Evolutionary conservation across 2,329 filamentous ascomycete genomes (phyloP), one percentile per base, ranked within the genome.

Genomic region (Pseudogymnoascus sp.): DNA sequence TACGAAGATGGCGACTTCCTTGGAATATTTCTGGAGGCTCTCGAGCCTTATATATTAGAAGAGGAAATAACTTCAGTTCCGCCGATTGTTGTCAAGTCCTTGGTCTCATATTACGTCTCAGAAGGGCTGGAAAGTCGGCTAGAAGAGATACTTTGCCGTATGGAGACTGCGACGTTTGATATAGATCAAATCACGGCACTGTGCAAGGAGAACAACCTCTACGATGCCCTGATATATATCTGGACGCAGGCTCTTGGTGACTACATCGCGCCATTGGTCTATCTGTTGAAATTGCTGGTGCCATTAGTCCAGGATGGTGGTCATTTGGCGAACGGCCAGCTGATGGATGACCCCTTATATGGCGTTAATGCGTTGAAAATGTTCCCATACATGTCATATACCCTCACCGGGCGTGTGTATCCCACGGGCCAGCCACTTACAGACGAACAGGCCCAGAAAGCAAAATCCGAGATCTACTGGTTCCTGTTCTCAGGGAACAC

Each of bases 171-270:
- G 12, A 96, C 92, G 0, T 86, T 99, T 72, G 95, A 99, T 72
- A 86, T 99, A 67, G 93, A 99, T 72, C 91, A 97, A 74, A 86
- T 96, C 63, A 97, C 93, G 0, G 83, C 84, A 11, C 80, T 99
- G 23, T 99, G 94, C 80, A 96, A 94, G 73, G 88, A 93, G 72
- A 87, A 97, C 73, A 85, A 89, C 67, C 82, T 99, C 3, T 99
- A 97, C 71, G 95, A 99, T 75, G 95, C 94, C 2, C 83, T 97
- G 62, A 92, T 95, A 45, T 97, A 97, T 72, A 90, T 99, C 62
- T 99, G 94, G 94, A 97, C 96, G 64, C 88, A 91, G 73, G 92
- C 91, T 2, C 79, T 99, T 28, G 79, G 81, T 65, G 95, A 99
- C 74, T 97, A 95, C 70, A 87, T 97, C 65, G 95, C 92, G 1